A percentile compares a stretch with the other conserved stretches of the same genome.
phyloP scores from a whole-genome alignment of 495 filamentous ascomycete genomes.

The Xylaria venustula region DNA sequence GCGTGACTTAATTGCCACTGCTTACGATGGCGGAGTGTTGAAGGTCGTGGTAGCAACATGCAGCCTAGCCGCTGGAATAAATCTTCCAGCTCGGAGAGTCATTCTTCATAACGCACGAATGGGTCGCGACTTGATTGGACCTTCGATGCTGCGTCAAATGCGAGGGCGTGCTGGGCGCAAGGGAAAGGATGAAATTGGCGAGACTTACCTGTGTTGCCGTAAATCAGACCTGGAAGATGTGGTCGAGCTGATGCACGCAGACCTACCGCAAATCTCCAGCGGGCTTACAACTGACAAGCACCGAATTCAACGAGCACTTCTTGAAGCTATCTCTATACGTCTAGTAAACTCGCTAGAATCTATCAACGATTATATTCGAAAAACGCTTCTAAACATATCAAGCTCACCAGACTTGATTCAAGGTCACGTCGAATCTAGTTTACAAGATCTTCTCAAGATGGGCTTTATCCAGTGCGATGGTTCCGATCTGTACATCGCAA shows the following conservation, averaged over 20 bases:
- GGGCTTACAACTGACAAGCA: conserved; percentile 67
- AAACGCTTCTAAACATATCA: conserved; percentile 63
- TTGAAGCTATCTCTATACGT: conserved; percentile 72
- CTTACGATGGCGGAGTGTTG: conserved; percentile 68
- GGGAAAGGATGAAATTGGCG: conserved; percentile 77
- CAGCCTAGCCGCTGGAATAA: conserved; percentile 82
- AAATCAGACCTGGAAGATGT: conserved; percentile 68
- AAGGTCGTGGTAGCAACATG: conserved; percentile 79
- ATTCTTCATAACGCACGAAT: conserved; percentile 77
- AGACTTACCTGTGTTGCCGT: conserved; percentile 77
- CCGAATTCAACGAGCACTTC: conserved; percentile 67
- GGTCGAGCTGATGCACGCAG: conserved; percentile 68
- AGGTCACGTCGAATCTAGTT: conserved; percentile 53
- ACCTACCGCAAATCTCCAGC: conserved; percentile 69
- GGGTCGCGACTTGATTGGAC: conserved; percentile 74
- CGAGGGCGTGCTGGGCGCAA: conserved; percentile 79
- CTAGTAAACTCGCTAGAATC: conserved; percentile 67
- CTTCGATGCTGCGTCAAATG: conserved; percentile 78
- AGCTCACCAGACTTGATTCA: conserved; percentile 43
- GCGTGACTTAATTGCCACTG: conserved; percentile 68
- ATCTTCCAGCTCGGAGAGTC: conserved; percentile 71
- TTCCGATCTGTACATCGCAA: conserved; percentile 55
- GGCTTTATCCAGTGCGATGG: conserved; percentile 57
- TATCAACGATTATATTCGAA: conserved; percentile 68
- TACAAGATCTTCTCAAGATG: conserved; percentile 52